Conservation (phyloP, 2,329 filamentous ascomycete species). For the Thielaviopsis musarum region DNA sequence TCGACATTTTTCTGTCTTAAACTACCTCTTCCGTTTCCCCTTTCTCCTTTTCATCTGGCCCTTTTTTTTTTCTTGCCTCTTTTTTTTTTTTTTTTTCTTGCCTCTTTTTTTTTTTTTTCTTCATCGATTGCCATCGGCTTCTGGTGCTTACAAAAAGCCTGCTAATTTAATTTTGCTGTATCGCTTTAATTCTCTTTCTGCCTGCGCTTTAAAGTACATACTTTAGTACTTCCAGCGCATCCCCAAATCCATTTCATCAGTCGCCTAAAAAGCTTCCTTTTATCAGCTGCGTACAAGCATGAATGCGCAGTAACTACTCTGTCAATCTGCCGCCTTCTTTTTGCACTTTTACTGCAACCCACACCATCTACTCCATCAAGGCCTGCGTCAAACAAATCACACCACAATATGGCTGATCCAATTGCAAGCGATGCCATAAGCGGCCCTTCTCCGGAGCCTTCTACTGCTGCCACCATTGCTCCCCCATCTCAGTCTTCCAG, state of each 20-base stretch:
- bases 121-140: too few relatives aligned
- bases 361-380: too few relatives aligned
- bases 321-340: neutral
- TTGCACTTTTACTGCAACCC: neutral
- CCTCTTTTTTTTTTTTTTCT: neutral
- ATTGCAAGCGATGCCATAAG: neutral
- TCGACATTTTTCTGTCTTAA: too few relatives aligned
- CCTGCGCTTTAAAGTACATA: neutral
- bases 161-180: too few relatives aligned
- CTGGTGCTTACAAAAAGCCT: too few relatives aligned
- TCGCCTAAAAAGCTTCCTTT: too few relatives aligned
- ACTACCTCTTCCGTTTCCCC: neutral
- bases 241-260: too few relatives aligned
- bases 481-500: neutral
- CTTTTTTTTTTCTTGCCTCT: neutral
- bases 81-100: too few relatives aligned
- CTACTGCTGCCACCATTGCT: neutral
- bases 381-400: neutral
- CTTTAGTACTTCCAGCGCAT: too few relatives aligned
- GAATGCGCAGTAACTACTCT: too few relatives aligned
- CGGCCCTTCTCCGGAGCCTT: neutral
- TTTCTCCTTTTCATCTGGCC: neutral
- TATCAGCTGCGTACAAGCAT: too few relatives aligned
- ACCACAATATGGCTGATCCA: neutral
- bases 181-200: too few relatives aligned